Conservation (phyloP, 2,329 filamentous ascomycete genomes). For the Cercospora canescens region DNA sequence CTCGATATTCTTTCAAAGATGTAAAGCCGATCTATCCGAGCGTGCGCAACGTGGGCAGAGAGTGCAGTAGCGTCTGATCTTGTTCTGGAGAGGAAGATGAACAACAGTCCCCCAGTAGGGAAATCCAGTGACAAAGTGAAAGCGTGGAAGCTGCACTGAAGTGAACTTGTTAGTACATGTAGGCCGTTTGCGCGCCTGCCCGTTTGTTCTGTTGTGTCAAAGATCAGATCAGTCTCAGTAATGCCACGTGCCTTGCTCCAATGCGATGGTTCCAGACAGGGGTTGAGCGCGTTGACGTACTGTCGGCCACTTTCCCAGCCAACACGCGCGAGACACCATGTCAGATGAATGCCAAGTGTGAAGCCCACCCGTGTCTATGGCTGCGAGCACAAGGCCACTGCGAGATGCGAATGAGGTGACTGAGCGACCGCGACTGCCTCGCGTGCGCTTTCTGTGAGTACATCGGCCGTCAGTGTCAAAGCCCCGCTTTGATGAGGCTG, state of each 20-base stretch:
- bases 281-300: constrained; percentile 9
- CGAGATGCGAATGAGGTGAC: not conserved
- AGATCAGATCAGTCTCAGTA: constrained; percentile 10
- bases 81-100: not conserved
- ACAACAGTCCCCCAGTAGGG: not conserved
- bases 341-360: constrained; percentile 6
- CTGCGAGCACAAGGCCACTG: not conserved
- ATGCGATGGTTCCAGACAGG: constrained; percentile 2
- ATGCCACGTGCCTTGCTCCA: constrained; percentile 6
- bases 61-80: not conserved
- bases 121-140: not conserved
- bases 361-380: not conserved
- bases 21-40: not conserved
- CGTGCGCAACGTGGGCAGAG: not conserved
- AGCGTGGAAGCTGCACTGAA: not conserved
- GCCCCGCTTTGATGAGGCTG: not conserved
- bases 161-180: not conserved
- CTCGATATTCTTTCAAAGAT: not conserved
- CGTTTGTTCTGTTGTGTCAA: constrained; percentile 1
- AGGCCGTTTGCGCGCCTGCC: not conserved
- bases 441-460: not conserved
- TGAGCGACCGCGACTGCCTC: not conserved
- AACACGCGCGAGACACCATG: constrained; percentile 1
- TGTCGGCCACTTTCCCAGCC: not conserved
- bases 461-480: not conserved